Base-by-base conservation (phyloP, 352 stramenopile genomes). In the Elongisporangium anandrum region DNA sequence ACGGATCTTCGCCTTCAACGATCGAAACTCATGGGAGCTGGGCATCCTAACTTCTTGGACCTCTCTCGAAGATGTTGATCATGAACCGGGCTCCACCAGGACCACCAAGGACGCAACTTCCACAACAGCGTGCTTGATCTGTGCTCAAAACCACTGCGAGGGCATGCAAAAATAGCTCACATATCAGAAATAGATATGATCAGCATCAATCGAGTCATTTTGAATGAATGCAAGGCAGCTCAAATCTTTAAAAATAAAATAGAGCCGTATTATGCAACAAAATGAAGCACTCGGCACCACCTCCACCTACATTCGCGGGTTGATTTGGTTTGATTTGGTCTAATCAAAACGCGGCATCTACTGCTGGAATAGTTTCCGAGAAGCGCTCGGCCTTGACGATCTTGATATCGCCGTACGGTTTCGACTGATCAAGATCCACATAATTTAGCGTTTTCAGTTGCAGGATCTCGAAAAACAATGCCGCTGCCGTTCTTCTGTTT, bases 361-460 rank as follows among this genome's bases (percentile, higher is more conserved):
- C 81, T 16, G 81, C 79, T n/a, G 86, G 81, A 54, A 95, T 94
- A 29, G 83, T 61, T 53, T 93, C 84, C 2, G 70, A 68, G 57
- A 95, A 95, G 1, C 80, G 75, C 38, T 64, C 63, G 16, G 82
- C 79, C 64, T 89, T 92, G 13, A 74, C 73, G 54, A 97, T 90
- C 61, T 82, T 84, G 61, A 99, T 99, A 62, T 99, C 95, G 20
- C 92, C 94, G 72, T 98, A 99, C 51, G 90, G 72, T 47, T 88
- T 75, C 19, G 89, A 67, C 77, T 99, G 97, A 15, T 97, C 76
- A 20, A 99, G 66, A 56, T 98, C 87, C 29, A 99, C 89, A 71
- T 97, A 99, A 77, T 99, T 95, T 66, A 98, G 95, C 4, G 96
- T 99, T 74, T 99, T 98, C n/a, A 99, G 79, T 71, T 98, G 88